phyloP scores from a whole-genome alignment of 2,329 filamentous ascomycete species.

The Botryosphaeria dothidea region DNA sequence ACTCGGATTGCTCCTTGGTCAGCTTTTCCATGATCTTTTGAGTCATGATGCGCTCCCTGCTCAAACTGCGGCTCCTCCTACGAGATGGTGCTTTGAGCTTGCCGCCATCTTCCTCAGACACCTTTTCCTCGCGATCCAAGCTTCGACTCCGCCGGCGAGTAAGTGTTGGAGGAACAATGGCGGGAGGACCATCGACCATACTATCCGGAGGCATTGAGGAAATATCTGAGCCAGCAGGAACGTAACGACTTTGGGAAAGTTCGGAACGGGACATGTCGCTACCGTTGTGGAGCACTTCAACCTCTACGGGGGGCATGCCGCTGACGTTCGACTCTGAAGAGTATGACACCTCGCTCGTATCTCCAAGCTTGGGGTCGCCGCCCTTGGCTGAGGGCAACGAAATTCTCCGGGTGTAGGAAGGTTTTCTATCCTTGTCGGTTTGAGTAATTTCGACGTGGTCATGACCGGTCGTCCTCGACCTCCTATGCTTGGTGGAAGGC shows the following conservation, averaged over 20 bases:
- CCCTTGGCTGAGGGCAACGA: slow-evolving; percentile 55
- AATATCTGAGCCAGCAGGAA: slow-evolving; percentile 76
- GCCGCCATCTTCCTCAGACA: slow-evolving; percentile 32
- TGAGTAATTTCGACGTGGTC: slow-evolving; percentile 88
- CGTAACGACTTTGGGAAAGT: slow-evolving; percentile 62
- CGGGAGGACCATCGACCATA: slow-evolving; percentile 59
- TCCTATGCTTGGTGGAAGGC: slow-evolving; percentile 63
- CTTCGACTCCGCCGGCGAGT: slow-evolving; percentile 52
- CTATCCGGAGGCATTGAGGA: slow-evolving; percentile 78
- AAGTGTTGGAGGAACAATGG: slow-evolving; percentile 43
- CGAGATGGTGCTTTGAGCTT: slow-evolving; percentile 60
- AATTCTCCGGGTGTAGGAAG: slow-evolving; percentile 68
- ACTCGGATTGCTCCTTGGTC: slow-evolving; percentile 33
- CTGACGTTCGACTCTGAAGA: slow-evolving; percentile 78
- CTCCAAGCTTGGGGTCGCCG: slow-evolving; percentile 33
- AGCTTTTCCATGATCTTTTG: slow-evolving; percentile 71
- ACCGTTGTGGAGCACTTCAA: slow-evolving; percentile 76
- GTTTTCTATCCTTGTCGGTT: slow-evolving; percentile 69
- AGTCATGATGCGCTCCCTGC: slow-evolving; percentile 61
- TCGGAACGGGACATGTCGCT: slow-evolving; percentile 68
- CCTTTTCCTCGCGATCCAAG: slow-evolving; percentile 43
- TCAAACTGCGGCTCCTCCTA: slow-evolving; percentile 63
- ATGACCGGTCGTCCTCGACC: slow-evolving; percentile 52
- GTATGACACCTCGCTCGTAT: slow-evolving; percentile 59
- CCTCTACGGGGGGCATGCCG: slow-evolving; percentile 73